Evolutionary conservation across 106 monocot genomes (phyloP).

Genomic region (Hemerocallis citrina): DNA sequence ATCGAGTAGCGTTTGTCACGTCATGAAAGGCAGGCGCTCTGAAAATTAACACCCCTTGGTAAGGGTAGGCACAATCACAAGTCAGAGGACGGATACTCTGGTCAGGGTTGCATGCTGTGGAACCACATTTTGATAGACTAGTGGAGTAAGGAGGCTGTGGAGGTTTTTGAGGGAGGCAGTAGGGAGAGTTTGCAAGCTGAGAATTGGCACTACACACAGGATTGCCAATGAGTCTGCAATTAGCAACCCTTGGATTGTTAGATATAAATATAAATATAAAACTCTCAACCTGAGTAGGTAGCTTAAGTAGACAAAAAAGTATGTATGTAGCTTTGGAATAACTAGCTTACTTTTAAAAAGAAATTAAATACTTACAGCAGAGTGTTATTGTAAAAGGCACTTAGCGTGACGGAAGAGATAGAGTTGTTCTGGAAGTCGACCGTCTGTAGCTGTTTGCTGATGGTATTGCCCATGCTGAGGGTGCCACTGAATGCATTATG

Average conservation of each 20-base stretch:
- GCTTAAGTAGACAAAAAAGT: neutral
- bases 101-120: conserved; percentile 23
- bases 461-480: conserved; percentile 35
- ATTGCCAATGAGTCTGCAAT: conserved; percentile 52
- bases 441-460: conserved; percentile 31
- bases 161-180: conserved; percentile 25
- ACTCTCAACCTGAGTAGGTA: neutral
- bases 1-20: conserved; percentile 24
- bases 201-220: conserved; percentile 43
- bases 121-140: conserved; percentile 20
- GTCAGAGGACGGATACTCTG: conserved; percentile 41
- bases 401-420: conserved; percentile 14
- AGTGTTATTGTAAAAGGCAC: conserved; percentile 8
- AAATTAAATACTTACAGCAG: conserved; percentile 51
- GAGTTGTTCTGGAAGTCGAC: conserved; percentile 60
- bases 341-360: too few species aligned
- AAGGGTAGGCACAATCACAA: conserved; percentile 63
- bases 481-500: conserved; percentile 58
- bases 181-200: conserved; percentile 5
- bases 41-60: conserved; percentile 42
- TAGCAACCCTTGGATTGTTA: neutral
- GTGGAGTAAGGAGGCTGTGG: conserved; percentile 37
- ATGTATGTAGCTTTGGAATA: too few species aligned
- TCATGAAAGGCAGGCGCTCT: conserved; percentile 50
- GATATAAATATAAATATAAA: too few species aligned